Percentiles rank a stretch among this genome's conserved stretches.
These are phyloP conservation scores for Cladophialophora bantiana DNA, from an alignment of 2,329 filamentous ascomycete species.

Conservation along the genomic window DNA sequence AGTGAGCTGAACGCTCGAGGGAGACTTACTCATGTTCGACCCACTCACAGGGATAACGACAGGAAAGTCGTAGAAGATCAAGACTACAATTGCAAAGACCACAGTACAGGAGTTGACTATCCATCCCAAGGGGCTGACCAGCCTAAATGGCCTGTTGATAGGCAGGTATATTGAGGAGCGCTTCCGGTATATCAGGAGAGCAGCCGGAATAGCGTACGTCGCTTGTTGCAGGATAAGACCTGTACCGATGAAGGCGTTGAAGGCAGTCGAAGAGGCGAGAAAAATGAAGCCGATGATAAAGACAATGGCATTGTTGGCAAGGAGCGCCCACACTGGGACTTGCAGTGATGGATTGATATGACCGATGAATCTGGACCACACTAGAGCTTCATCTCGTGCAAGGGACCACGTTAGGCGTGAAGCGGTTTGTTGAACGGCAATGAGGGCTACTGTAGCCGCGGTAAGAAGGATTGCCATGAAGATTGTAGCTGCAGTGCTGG, in stretches of 20 bases:
- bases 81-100: slow-evolving; percentile 38
- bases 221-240: slow-evolving; percentile 36
- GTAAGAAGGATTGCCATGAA: slow-evolving; percentile 32
- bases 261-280: slow-evolving; percentile 42
- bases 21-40: slow-evolving; percentile 44
- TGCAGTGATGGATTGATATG: slow-evolving; percentile 34
- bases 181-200: slow-evolving; percentile 41
- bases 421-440: slow-evolving; percentile 41
- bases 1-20: not conserved
- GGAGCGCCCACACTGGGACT: slow-evolving; percentile 41
- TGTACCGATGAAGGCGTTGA: slow-evolving; percentile 43
- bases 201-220: slow-evolving; percentile 43
- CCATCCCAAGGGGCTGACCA: slow-evolving; percentile 41
- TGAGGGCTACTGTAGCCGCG: slow-evolving; percentile 39
- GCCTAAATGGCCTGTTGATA: slow-evolving; percentile 20
- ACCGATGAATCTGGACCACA: slow-evolving; percentile 32
- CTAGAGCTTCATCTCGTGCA: slow-evolving; percentile 41
- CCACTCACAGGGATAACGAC: slow-evolving; percentile 41
- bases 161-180: slow-evolving; percentile 41
- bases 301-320: slow-evolving; percentile 38
- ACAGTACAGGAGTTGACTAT: slow-evolving; percentile 42
- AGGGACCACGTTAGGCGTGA: slow-evolving; percentile 45
- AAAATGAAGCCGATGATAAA: slow-evolving; percentile 44
- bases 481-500: slow-evolving; percentile 30
- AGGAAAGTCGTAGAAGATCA: slow-evolving; percentile 46